Base-by-base conservation (phyloP, 164 flowering plant species). In the Berberis vulgaris region DNA sequence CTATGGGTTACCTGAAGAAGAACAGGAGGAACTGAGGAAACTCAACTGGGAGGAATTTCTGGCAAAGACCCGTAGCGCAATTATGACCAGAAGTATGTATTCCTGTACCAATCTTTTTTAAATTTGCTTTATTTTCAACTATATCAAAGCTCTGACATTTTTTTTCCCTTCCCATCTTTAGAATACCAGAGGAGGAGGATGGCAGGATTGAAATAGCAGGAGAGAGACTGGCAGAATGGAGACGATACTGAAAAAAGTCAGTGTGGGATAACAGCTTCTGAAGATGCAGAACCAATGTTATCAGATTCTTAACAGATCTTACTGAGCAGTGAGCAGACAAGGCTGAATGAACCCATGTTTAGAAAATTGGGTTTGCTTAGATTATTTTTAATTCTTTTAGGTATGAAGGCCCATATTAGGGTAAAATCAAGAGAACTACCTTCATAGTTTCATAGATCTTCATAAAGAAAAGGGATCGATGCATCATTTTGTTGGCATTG, bases 11-110 rank as follows among this genome's bases (percentile, higher is more conserved):
- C 39, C 93, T 3, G 90, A 83, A 74, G 86, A 84, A 74, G 97
- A 94, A 74, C 86, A 89, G 69, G 75, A 78, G 71, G 96, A 94
- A 71, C 85, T 94, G 0, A 67, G 80, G 64, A 60, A 74, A 68
- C 76, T 80, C 74, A 80, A 79, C 3, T 94, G 99, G 99, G 96
- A 86, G 0, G 96, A 87, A 4, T 94, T 94, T 73, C 73, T 94
- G 78, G 76, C 86, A 9, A 68, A 76, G 64, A 94, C 97, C 41
- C 96, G 99, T 52, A 78, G 73, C 26, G 75, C 89, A 59, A 91
- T 94, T 6, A 83, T 82, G 53, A 77, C 67, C 59, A 94, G 87
- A 74, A 94, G 99, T 91, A 85, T 66, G 26, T 26, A 54, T 43
- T 63, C 46, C 54, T 52, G 4, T 52, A 52, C 26, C 26, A 26